These are phyloP conservation scores for Gossypium stocksii DNA, from an alignment of 345 rosid genomes.

Conservation along the genomic window DNA sequence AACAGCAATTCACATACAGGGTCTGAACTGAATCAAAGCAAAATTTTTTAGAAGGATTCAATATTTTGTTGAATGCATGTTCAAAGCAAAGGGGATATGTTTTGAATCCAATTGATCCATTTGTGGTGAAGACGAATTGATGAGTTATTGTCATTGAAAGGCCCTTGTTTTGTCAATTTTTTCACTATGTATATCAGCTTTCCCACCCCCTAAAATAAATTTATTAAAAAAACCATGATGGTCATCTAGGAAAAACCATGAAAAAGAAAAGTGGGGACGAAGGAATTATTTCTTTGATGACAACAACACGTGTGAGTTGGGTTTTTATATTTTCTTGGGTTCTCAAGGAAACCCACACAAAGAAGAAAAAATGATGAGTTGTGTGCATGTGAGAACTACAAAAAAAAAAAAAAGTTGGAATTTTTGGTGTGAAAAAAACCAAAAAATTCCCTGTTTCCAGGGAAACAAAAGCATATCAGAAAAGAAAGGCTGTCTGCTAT, in stretches of 20 bases:
- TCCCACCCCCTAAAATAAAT: background rate
- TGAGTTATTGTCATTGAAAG: background rate
- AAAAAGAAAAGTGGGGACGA: constrained; percentile 11
- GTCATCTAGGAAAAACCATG: constrained; percentile 6
- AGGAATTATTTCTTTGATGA: constrained; percentile 20
- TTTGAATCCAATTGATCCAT: background rate
- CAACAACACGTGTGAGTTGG: constrained; percentile 33
- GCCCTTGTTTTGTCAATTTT: background rate
- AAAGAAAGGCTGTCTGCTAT: constrained; percentile 15
- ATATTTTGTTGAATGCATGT: background rate
- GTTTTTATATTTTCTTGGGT: constrained; percentile 1
- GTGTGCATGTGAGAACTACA: constrained; percentile 27
- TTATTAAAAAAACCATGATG: background rate
- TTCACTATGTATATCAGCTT: too few species aligned
- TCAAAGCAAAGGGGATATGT: background rate
- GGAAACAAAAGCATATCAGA: constrained; percentile 1
- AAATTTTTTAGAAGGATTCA: background rate
- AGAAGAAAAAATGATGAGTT: constrained; percentile 18
- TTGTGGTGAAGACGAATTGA: constrained; percentile 12
- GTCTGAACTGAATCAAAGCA: background rate
- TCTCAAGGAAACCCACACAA: constrained; percentile 12
- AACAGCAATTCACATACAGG: too few species aligned
- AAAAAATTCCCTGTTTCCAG: background rate
- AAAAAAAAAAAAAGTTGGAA: background rate
- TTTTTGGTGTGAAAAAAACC: background rate